Base-by-base conservation (phyloP, 371 early-diverging fungal species). In the Coemansia sp. region DNA sequence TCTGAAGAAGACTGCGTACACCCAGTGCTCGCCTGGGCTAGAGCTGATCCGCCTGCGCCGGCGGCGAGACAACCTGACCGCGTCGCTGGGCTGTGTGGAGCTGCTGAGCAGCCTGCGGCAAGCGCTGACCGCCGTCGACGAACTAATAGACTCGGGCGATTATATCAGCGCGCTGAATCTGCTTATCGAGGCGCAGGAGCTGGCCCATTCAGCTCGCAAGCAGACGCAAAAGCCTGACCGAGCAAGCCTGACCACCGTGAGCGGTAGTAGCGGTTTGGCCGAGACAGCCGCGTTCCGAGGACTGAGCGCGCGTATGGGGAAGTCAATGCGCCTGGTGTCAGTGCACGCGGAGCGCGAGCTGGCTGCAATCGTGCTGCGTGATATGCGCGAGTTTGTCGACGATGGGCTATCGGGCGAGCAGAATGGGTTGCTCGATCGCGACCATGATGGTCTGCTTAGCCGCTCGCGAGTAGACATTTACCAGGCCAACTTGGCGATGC, bases 151-250 rank as follows among this genome's bases (percentile, higher is more conserved):
- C 0, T 87, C 89, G 42, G 86, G 87, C 5, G 90, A 95, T 69
- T 92, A 89, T 63, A 88, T 92, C 63, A 91, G 85, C 2, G 95
- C 95, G 5, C 70, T 96, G 68, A 91, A 91, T 62, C 70, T 95
- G 42, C 87, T 96, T 38, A 89, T 88, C 31, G 90, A 90, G 30
- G 86, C 92, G 5, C 86, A 85, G 39, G 75, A 68, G 32, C 53
- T 64, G 63, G 53, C 54, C 2, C 68, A 63, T 20, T 38, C 59
- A 30, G 47, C 31, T 11, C 48, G 30, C 38, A 36, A 5, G 30
- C 42, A 16, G 40, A 20, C 47, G 36, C 40, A 20, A 1, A 4
- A 9, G 40, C 4, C 59, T 32, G 42, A 51, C n/a, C 31, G 16
- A 13, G 5, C 58, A 26, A 40, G 16, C 2, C 16, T 16, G 26